Conservation (phyloP, 306 rosid species). For the Hylodesmum podocarpum region DNA sequence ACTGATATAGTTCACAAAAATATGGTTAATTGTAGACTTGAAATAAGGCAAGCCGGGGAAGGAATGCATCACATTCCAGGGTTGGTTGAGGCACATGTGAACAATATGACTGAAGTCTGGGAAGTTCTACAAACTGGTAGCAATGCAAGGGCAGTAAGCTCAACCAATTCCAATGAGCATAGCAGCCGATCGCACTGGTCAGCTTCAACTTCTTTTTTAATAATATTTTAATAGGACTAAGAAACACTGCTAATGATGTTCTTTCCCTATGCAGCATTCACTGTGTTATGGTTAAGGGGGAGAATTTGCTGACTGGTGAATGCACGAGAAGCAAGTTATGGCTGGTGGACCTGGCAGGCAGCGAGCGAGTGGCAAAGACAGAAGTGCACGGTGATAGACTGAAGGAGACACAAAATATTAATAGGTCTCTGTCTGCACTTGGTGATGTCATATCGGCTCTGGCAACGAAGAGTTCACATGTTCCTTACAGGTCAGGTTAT, state of each 20-base stretch:
- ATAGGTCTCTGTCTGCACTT: constrained; percentile 93
- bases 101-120: constrained; percentile 89
- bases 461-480: constrained; percentile 81
- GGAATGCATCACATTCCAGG: constrained; percentile 95
- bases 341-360: constrained; percentile 97
- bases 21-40: constrained; percentile 59
- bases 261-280: constrained; percentile 65
- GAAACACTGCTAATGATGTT: constrained; percentile 32
- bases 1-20: constrained; percentile 8
- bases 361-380: constrained; percentile 91
- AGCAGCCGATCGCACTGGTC: constrained; percentile 97
- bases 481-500: constrained; percentile 98
- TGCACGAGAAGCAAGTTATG: constrained; percentile 92
- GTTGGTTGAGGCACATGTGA: constrained; percentile 83
- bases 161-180: constrained; percentile 91
- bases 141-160: constrained; percentile 90
- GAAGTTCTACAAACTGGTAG: constrained; percentile 96
- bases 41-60: constrained; percentile 82
- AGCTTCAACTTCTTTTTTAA: constrained; percentile 15
- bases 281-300: constrained; percentile 98
- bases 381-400: constrained; percentile 97
- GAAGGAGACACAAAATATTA: constrained; percentile 94
- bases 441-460: constrained; percentile 99
- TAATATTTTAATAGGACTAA: background rate
- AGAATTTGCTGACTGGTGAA: constrained; percentile 84